Conservation (phyloP, 2,329 filamentous ascomycete species). For the Aspergillus sp. region DNA sequence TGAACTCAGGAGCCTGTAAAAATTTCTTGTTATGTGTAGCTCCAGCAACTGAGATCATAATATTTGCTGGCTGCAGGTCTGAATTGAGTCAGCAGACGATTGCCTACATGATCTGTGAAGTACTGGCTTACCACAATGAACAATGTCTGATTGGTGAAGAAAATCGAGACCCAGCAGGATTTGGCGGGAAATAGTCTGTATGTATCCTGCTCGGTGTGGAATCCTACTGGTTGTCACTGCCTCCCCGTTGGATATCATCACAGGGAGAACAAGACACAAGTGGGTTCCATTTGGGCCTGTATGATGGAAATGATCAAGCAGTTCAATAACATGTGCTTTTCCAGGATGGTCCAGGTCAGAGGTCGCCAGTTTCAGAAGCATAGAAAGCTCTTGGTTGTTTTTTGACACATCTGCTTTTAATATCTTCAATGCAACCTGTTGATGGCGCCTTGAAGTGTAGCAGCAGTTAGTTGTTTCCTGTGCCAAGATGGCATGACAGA, state of each 20-base stretch:
- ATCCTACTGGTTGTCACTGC: constrained; percentile 6
- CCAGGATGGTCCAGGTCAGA: constrained; percentile 7
- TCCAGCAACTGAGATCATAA: constrained; percentile 7
- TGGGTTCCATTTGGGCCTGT: constrained; percentile 15
- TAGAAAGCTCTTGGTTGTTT: constrained; percentile 12
- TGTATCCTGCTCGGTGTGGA: constrained; percentile 5
- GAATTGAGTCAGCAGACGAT: neutral
- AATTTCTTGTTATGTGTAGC: neutral
- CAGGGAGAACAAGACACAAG: constrained; percentile 17
- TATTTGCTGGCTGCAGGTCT: constrained; percentile 18
- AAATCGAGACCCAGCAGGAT: constrained; percentile 12
- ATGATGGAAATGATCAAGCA: constrained; percentile 18
- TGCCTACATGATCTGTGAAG: neutral
- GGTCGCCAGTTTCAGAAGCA: constrained; percentile 10
- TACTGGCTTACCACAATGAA: constrained; percentile 12
- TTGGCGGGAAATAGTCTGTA: constrained; percentile 11
- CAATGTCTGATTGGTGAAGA: constrained; percentile 9
- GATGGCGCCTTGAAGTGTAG: constrained; percentile 8
- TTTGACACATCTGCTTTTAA: constrained; percentile 14
- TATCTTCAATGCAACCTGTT: constrained; percentile 15
- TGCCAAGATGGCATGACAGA: neutral
- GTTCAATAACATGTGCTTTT: constrained; percentile 11
- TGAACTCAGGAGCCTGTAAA: constrained; percentile 10
- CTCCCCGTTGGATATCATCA: constrained; percentile 2
- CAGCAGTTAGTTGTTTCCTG: constrained; percentile 1